Evolutionary conservation across 108 stramenopile genomes (phyloP).

Genomic region (Chaetoceros tenuissimus): DNA sequence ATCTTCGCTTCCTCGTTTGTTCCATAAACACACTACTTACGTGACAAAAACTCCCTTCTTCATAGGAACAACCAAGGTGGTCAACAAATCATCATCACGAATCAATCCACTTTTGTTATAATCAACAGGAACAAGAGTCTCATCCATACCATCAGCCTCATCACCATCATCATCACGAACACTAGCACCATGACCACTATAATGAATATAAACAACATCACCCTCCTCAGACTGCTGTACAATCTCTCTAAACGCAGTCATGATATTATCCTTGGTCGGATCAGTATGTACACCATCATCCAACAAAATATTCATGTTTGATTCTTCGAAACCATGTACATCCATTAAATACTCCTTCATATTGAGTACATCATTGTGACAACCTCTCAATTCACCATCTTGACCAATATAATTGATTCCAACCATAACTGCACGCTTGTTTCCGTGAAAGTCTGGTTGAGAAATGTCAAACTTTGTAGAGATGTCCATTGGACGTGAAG

Average conservation of each 20-base stretch:
- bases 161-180: constrained; percentile 47
- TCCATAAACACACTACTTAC: constrained; percentile 31
- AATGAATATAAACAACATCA: constrained; percentile 64
- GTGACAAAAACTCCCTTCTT: constrained; percentile 65
- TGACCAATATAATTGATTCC: constrained; percentile 90
- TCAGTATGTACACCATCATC: constrained; percentile 66
- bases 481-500: constrained; percentile 34
- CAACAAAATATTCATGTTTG: constrained; percentile 61
- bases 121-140: constrained; percentile 79
- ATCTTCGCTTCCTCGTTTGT: not conserved
- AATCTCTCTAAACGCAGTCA: constrained; percentile 56
- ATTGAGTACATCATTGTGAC: constrained; percentile 90
- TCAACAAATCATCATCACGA: constrained; percentile 67
- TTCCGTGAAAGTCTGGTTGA: constrained; percentile 26
- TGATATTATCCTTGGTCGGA: constrained; percentile 62
- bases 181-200: constrained; percentile 71
- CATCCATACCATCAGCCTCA: constrained; percentile 76
- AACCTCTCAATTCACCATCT: constrained; percentile 39
- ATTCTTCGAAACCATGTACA: constrained; percentile 67
- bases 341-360: constrained; percentile 83
- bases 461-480: constrained; percentile 14
- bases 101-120: constrained; percentile 56
- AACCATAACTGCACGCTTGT: constrained; percentile 50
- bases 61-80: constrained; percentile 49
- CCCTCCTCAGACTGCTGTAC: constrained; percentile 33